Evolutionary conservation across 495 filamentous ascomycete species (phyloP).

Genomic region (Penicillium turbatum): DNA sequence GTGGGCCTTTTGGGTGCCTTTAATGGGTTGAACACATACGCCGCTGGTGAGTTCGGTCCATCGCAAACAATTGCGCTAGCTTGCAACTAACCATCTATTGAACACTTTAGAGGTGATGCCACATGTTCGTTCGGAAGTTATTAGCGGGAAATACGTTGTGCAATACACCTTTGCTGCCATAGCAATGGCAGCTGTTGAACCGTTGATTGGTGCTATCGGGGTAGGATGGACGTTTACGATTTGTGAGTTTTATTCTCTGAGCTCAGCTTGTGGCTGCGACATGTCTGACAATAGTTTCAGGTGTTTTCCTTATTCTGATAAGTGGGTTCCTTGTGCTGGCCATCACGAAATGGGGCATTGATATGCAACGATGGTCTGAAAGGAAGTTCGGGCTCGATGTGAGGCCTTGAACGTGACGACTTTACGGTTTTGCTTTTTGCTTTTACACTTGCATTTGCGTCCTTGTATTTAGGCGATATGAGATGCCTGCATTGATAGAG

Average conservation of each 20-base stretch:
- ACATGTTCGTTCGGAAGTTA: slow-evolving; percentile 57
- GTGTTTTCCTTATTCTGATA: slow-evolving; percentile 32
- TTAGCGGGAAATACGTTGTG: slow-evolving; percentile 68
- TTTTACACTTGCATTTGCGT: neutral
- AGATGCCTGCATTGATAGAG: slow-evolving; percentile 4
- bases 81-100: neutral
- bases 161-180: slow-evolving; percentile 66
- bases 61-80: neutral
- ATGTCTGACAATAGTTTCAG: slow-evolving; percentile 17
- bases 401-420: slow-evolving; percentile 8
- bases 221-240: slow-evolving; percentile 57
- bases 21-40: slow-evolving; percentile 70
- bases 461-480: neutral
- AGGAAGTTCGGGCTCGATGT: slow-evolving; percentile 23
- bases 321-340: slow-evolving; percentile 32
- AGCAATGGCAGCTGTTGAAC: slow-evolving; percentile 60
- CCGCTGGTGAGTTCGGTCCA: slow-evolving; percentile 55
- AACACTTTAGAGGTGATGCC: slow-evolving; percentile 34
- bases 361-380: slow-evolving; percentile 44
- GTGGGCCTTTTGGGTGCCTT: slow-evolving; percentile 67
- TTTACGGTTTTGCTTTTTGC: neutral
- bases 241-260: slow-evolving; percentile 26
- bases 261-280: neutral
- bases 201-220: slow-evolving; percentile 60
- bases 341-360: slow-evolving; percentile 38